Evolutionary conservation across 495 filamentous ascomycete species (phyloP).

Genomic region (Terfezia boudieri): DNA sequence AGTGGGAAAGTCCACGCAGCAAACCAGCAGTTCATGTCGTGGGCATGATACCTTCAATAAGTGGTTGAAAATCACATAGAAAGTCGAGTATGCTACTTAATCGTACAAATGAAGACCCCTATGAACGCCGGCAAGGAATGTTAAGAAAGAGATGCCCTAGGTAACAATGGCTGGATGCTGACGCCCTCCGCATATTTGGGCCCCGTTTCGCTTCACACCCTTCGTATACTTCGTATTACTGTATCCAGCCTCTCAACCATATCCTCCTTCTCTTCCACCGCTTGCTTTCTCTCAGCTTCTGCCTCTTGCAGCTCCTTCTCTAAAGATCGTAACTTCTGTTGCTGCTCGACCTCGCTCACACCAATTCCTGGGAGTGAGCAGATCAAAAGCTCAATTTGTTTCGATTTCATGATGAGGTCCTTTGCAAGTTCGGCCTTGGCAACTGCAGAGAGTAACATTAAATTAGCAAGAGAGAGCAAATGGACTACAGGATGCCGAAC

Average conservation of each 20-base stretch:
- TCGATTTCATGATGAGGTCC: conserved; percentile 72
- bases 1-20: too few relatives aligned
- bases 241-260: conserved; percentile 43
- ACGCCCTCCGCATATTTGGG: too few relatives aligned
- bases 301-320: conserved; percentile 52
- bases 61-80: too few relatives aligned
- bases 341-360: conserved; percentile 63
- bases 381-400: conserved; percentile 83
- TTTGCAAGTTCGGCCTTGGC: conserved; percentile 61
- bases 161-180: too few relatives aligned
- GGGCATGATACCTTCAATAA: too few relatives aligned
- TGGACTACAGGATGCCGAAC: neutral
- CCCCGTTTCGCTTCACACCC: conserved; percentile 20
- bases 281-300: conserved; percentile 47
- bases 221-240: conserved; percentile 35
- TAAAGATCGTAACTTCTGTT: conserved; percentile 46
- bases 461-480: neutral
- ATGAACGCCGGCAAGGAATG: too few relatives aligned
- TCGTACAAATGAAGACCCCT: too few relatives aligned
- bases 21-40: too few relatives aligned
- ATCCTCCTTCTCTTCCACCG: conserved; percentile 46
- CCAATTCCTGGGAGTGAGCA: conserved; percentile 67
- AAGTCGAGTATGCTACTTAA: too few relatives aligned
- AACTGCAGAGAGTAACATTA: conserved; percentile 19
- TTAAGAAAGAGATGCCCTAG: too few relatives aligned